phyloP scores from a whole-genome alignment of 257 asterid species.

The Solanum gracilifrons region DNA sequence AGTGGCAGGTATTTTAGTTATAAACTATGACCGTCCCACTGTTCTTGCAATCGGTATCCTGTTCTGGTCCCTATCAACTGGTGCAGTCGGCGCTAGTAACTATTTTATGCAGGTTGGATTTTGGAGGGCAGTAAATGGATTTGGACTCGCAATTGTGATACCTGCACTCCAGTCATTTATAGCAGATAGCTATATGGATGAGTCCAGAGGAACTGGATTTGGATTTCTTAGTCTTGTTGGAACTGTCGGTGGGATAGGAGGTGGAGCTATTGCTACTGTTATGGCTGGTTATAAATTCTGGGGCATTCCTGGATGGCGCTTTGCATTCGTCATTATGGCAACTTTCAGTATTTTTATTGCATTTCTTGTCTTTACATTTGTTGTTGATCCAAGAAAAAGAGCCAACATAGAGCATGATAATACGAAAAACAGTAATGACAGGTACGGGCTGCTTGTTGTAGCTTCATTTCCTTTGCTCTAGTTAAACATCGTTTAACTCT shows the following conservation, averaged over 20 bases:
- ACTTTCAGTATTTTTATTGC: conserved; percentile 66
- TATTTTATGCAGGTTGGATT: conserved; percentile 71
- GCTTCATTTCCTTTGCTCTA: background rate
- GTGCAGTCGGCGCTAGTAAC: conserved; percentile 82
- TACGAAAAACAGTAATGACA: conserved; percentile 24
- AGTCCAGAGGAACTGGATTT: conserved; percentile 84
- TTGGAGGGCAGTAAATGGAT: conserved; percentile 89
- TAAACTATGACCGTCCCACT: conserved; percentile 82
- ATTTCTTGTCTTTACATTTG: conserved; percentile 63
- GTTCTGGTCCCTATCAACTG: conserved; percentile 95
- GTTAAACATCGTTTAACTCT: background rate
- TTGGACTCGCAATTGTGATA: conserved; percentile 89
- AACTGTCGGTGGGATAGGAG: conserved; percentile 91
- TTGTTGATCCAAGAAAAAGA: conserved; percentile 61
- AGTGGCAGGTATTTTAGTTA: conserved; percentile 72
- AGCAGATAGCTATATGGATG: conserved; percentile 82
- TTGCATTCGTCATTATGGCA: conserved; percentile 70
- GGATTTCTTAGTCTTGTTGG: conserved; percentile 85
- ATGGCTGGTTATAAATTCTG: conserved; percentile 77
- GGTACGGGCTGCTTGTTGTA: conserved; percentile 27
- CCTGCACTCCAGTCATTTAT: conserved; percentile 92
- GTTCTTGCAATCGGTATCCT: conserved; percentile 82
- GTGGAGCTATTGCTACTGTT: conserved; percentile 92
- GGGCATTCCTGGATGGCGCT: conserved; percentile 93
- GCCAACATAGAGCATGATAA: conserved; percentile 14